Conservation (phyloP, 306 rosid genomes). For the Bauhinia variegata region DNA sequence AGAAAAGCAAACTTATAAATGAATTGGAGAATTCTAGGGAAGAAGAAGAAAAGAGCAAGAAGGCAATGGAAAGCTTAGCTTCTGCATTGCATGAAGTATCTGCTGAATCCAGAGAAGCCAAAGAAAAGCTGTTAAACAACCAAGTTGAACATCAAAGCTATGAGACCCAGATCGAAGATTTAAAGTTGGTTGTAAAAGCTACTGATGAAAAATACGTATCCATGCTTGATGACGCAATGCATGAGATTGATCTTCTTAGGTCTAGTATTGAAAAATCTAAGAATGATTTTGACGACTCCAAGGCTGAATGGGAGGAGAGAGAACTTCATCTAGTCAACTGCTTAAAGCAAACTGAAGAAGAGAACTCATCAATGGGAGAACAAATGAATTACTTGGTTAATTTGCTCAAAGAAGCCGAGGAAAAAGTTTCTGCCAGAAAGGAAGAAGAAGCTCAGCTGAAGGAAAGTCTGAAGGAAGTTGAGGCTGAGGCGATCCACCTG, state of each 20-base stretch:
- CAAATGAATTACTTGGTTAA: conserved; percentile 66
- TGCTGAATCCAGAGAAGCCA: conserved; percentile 81
- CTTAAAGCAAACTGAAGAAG: conserved; percentile 69
- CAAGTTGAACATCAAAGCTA: conserved; percentile 55
- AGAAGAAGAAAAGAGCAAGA: conserved; percentile 90
- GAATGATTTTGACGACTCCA: conserved; percentile 49
- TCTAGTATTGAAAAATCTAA: conserved; percentile 55
- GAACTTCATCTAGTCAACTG: conserved; percentile 70
- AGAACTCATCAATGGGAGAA: conserved; percentile 61
- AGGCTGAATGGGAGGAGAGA: conserved; percentile 79
- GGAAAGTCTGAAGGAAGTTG: conserved; percentile 86
- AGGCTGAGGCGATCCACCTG: conserved; percentile 83
- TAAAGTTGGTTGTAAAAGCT: conserved; percentile 62
- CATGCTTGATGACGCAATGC: conserved; percentile 71
- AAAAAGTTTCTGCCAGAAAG: conserved; percentile 60
- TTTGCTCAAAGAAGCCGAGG: conserved; percentile 69
- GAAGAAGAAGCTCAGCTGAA: conserved; percentile 83
- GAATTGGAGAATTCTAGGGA: conserved; percentile 73
- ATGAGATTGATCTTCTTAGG: conserved; percentile 63
- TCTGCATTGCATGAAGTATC: conserved; percentile 93
- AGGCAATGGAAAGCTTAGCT: conserved; percentile 95
- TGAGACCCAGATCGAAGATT: conserved; percentile 69
- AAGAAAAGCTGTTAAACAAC: conserved; percentile 64
- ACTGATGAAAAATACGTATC: conserved; percentile 75
- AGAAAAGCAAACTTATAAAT: conserved; percentile 69